phyloP scores from a whole-genome alignment of 495 filamentous ascomycete species.

The Aspergillus heteromorphus region DNA sequence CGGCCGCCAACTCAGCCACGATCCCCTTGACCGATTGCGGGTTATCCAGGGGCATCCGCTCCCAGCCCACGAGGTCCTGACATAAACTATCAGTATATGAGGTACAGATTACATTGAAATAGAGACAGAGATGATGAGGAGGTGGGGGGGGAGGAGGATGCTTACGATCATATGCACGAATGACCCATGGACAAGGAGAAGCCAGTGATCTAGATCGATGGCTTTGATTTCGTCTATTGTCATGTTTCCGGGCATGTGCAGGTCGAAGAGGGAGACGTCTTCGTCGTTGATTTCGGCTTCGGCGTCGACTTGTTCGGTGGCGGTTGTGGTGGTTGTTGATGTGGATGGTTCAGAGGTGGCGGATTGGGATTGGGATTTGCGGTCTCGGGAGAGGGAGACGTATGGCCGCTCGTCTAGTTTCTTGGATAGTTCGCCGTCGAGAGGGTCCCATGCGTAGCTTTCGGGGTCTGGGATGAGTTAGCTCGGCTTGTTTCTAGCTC shows the following conservation, averaged over 20 bases:
- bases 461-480: slow-evolving; percentile 55
- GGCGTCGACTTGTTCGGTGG: slow-evolving; percentile 23
- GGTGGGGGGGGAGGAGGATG: not conserved
- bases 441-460: slow-evolving; percentile 64
- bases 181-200: slow-evolving; percentile 34
- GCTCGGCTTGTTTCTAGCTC: too few relatives aligned
- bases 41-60: slow-evolving; percentile 48
- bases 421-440: slow-evolving; percentile 60
- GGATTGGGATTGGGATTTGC: too few relatives aligned
- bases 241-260: slow-evolving; percentile 74
- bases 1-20: slow-evolving; percentile 72
- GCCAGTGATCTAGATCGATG: slow-evolving; percentile 59
- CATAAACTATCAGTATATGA: slow-evolving; percentile 10
- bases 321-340: slow-evolving; percentile 5
- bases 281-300: slow-evolving; percentile 36
- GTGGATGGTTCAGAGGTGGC: not conserved
- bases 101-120: not conserved
- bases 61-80: slow-evolving; percentile 63
- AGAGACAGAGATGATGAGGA: not conserved
- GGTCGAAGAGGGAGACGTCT: slow-evolving; percentile 55
- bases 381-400: slow-evolving; percentile 58
- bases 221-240: slow-evolving; percentile 55
- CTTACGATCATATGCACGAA: slow-evolving; percentile 44
- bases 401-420: slow-evolving; percentile 64
- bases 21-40: slow-evolving; percentile 55